Evolutionary conservation across 768 basidiomycete species (phyloP), one percentile per base, ranked within the genome.

Genomic region (Kwoniella sp.): DNA sequence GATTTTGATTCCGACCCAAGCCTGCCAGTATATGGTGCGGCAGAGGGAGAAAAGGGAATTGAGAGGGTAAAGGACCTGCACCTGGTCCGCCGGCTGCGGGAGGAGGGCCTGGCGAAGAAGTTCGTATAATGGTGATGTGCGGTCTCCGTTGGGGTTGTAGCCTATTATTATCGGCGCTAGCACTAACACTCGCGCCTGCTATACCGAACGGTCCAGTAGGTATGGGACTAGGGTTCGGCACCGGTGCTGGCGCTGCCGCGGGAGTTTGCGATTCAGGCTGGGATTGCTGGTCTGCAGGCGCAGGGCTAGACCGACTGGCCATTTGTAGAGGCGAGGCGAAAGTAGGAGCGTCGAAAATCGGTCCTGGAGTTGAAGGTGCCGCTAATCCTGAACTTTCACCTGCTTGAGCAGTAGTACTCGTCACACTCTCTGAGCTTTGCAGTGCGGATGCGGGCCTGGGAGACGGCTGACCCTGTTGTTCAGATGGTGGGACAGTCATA

Each of bases 91-190:
- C n/a, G n/a, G n/a, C n/a, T n/a, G n/a, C 47, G 17, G 48, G 48
- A 29, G 24, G 24, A 12, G 52, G 60, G 26, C 36, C 27, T 12
- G 53, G 55, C 19, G 53, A 58, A 1, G 37, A 19, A 6, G 22
- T 57, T n/a, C 49, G 55, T 44, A 64, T 67, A 46, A 67, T 65
- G 29, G 47, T 64, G 54, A 67, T 65, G 55, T 67, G 65, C n/a
- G 40, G 54, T n/a, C 65, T 29, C n/a, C 65, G 40, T 48, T 67
- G 49, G 1, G 65, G 65, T 36, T 27, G 26, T 3, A 60, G 65
- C 46, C 65, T 44, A 48, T 44, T 44, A 48, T 44, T 49, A 37
- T 53, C 64, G 5, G 13, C 8, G 7, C 10, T 3, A 44, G 40
- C 40, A 19, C 40, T 44, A 6, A 13, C 33, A 13, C 33, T 33